Evolutionary conservation across 345 rosid species (phyloP).

Genomic region (Diplotaxis tenuifolia): DNA sequence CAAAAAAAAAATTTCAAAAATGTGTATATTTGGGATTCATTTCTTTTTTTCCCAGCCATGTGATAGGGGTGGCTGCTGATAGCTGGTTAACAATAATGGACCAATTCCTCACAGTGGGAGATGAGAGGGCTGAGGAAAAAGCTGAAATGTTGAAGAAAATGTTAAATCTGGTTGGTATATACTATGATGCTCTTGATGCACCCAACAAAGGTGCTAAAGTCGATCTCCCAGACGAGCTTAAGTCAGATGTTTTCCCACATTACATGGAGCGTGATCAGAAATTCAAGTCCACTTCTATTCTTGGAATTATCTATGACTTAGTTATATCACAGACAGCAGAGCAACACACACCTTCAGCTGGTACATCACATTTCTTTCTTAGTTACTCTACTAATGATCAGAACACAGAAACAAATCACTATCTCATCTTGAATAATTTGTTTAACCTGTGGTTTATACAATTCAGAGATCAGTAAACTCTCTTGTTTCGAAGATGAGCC

Average conservation of each 20-base stretch:
- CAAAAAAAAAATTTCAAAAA: neutral
- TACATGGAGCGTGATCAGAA: slow-evolving; percentile 47
- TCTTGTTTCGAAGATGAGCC: slow-evolving; percentile 40
- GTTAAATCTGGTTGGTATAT: slow-evolving; percentile 44
- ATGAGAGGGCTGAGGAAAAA: slow-evolving; percentile 42
- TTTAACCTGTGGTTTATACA: neutral
- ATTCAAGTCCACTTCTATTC: slow-evolving; percentile 55
- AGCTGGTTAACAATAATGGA: slow-evolving; percentile 79
- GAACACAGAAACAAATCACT: neutral
- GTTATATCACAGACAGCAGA: slow-evolving; percentile 37
- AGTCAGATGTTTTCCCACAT: slow-evolving; percentile 53
- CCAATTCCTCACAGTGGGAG: slow-evolving; percentile 49
- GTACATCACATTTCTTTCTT: slow-evolving; percentile 38
- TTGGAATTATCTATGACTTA: slow-evolving; percentile 60
- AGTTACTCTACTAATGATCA: neutral
- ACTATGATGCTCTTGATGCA: slow-evolving; percentile 84
- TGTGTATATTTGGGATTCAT: neutral
- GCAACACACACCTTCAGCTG: slow-evolving; percentile 25
- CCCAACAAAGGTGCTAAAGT: slow-evolving; percentile 57
- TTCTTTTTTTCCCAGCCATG: slow-evolving; percentile 47
- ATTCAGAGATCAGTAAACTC: slow-evolving; percentile 53
- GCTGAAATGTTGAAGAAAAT: slow-evolving; percentile 41
- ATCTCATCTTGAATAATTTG: neutral
- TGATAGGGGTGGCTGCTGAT: slow-evolving; percentile 59
- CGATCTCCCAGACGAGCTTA: slow-evolving; percentile 47